These are phyloP conservation scores for Debaryomyces robertsiae DNA, from an alignment of 1,139 yeast genomes.

Conservation along the genomic window DNA sequence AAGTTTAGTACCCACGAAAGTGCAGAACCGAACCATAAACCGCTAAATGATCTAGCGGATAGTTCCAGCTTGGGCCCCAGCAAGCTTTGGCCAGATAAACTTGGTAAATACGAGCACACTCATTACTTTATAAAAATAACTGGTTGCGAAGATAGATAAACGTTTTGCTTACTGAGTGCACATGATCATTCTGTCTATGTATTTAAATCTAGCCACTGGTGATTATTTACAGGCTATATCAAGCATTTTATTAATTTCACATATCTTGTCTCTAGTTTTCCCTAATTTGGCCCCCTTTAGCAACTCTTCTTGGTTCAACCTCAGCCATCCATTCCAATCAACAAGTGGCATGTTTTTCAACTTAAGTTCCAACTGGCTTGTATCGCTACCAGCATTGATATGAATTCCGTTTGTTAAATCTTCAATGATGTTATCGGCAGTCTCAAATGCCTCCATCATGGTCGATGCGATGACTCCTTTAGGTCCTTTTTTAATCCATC, in stretches of 20 bases:
- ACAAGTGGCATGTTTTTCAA: conserved; percentile 34
- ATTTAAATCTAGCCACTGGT: neutral
- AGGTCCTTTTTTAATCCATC: conserved; percentile 92
- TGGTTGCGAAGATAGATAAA: conserved; percentile 28
- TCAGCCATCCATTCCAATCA: conserved; percentile 75
- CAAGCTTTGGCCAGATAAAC: conserved; percentile 27
- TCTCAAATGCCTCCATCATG: conserved; percentile 80
- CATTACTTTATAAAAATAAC: conserved; percentile 37
- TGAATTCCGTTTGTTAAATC: conserved; percentile 48
- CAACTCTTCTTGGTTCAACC: conserved; percentile 57
- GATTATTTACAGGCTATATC: conserved; percentile 23
- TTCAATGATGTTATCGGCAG: conserved; percentile 64
- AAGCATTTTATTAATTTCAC: conserved; percentile 53
- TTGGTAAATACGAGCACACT: conserved; percentile 37
- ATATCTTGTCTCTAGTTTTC: conserved; percentile 62
- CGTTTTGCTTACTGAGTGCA: too few species aligned
- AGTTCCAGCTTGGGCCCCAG: conserved; percentile 4
- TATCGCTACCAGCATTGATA: conserved; percentile 27
- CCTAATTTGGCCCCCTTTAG: conserved; percentile 48
- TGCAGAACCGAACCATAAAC: too few species aligned
- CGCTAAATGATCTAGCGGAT: neutral
- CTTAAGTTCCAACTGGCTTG: conserved; percentile 9
- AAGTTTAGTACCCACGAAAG: too few species aligned
- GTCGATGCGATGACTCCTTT: conserved; percentile 91
- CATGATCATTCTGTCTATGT: too few species aligned